These are phyloP conservation scores for Filobasidium uniguttulatum DNA, from an alignment of 1,284 basidiomycete genomes.

Conservation along the genomic window DNA sequence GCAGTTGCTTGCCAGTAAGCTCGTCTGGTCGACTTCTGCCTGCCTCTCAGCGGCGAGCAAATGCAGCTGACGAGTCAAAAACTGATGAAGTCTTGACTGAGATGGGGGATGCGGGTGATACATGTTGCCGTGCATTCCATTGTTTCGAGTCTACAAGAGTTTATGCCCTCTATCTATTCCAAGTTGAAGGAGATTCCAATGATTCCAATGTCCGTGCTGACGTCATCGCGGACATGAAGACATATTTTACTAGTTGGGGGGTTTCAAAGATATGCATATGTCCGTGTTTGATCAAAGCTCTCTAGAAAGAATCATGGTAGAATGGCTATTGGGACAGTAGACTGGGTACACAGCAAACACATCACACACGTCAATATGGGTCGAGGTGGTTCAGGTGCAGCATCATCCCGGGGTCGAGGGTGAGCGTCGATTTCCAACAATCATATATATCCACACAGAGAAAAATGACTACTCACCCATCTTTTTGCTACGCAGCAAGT, in stretches of 20 bases:
- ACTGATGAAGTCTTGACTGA: constrained; percentile 41
- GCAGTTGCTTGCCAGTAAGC: constrained; percentile 68
- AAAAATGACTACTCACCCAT: neutral
- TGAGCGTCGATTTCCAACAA: neutral
- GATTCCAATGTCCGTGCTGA: neutral
- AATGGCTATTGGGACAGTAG: no score
- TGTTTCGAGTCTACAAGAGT: neutral
- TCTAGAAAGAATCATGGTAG: no score
- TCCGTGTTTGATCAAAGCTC: neutral
- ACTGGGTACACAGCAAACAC: no score
- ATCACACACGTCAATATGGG: neutral
- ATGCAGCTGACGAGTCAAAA: constrained; percentile 55
- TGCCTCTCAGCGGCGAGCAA: constrained; percentile 60
- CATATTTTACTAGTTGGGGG: neutral
- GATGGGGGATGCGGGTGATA: constrained; percentile 17
- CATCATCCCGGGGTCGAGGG: constrained; percentile 1
- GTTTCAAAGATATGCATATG: neutral
- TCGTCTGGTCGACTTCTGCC: constrained; percentile 68
- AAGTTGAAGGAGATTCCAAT: neutral
- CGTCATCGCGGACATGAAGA: neutral
- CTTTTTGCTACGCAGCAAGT: constrained; percentile 45
- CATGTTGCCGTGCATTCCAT: no score
- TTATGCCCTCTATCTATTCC: no score
- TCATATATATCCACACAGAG: neutral
- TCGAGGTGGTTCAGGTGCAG: neutral